These are phyloP conservation scores for Mucor saturninus DNA, from an alignment of 371 early-diverging fungal genomes.

Conservation along the genomic window DNA sequence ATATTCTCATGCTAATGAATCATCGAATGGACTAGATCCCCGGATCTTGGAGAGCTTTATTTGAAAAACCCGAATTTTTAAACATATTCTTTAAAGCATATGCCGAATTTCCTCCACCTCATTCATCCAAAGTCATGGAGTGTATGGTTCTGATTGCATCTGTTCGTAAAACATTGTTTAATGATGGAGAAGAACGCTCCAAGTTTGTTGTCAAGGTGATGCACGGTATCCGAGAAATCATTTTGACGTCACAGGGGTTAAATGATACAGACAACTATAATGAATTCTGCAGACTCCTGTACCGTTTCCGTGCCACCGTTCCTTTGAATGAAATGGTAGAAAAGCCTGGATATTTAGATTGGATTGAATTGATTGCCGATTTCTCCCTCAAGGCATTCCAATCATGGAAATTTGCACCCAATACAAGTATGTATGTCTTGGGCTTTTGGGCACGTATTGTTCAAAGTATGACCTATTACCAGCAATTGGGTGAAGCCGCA, in stretches of 20 bases:
- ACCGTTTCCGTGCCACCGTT: conserved; percentile 81
- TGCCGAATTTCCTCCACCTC: conserved; percentile 58
- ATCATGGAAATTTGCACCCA: conserved; percentile 66
- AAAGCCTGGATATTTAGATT: conserved; percentile 68
- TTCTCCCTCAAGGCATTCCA: conserved; percentile 80
- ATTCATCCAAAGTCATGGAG: conserved; percentile 75
- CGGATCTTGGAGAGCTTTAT: conserved; percentile 73
- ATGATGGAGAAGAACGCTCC: conserved; percentile 67
- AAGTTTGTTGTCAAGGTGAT: conserved; percentile 73
- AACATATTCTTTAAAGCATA: conserved; percentile 80
- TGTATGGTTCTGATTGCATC: conserved; percentile 81
- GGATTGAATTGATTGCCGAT: conserved; percentile 74
- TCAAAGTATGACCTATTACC: conserved; percentile 65
- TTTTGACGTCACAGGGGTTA: conserved; percentile 66
- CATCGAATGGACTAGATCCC: conserved; percentile 59
- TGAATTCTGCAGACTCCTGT: conserved; percentile 84
- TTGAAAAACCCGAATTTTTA: conserved; percentile 71
- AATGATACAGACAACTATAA: conserved; percentile 81
- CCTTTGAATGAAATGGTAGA: conserved; percentile 80
- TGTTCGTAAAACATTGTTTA: conserved; percentile 84
- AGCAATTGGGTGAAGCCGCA: conserved; percentile 40
- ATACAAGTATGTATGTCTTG: conserved; percentile 79
- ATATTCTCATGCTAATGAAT: no score
- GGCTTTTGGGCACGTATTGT: conserved; percentile 86
- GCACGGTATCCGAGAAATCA: conserved; percentile 73